Evolutionary conservation across 2,329 filamentous ascomycete genomes (phyloP), one percentile per base, ranked within the genome.

Genomic region (Fusarium succisae): DNA sequence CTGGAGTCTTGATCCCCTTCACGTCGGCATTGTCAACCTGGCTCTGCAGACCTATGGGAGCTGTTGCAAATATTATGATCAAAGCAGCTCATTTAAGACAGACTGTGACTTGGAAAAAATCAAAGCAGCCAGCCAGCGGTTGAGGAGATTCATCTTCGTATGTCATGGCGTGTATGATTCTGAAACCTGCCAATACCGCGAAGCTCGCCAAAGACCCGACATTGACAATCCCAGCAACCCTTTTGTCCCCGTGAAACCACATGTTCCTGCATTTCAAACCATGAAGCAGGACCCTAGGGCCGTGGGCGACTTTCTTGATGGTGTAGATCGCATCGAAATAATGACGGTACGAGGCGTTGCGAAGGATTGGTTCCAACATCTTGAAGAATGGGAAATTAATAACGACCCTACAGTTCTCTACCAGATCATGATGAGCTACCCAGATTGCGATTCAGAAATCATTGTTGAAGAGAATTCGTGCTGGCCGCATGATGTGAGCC

Each of bases 261-360:
- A 28, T 15, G 2, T 54, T 4, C 2, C 51, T 28, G 11, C 14
- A n/a, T 39, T 39, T 22, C 14, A 28, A 11, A 39, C 18, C 11
- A 38, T 39, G 32, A 4, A 26, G 6, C 14, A 54, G 10, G 35
- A 54, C 5, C 35, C 51, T 1, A 54, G 35, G 35, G 20, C 24
- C 8, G 20, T 54, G n/a, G 30, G n/a, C 1, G 12, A 53, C n/a
- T 35, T 53, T 24, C 30, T 53, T 12, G n/a, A 20, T 1, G 48
- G 12, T 4, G n/a, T 53, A 9, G 13, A 35, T 24, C 4, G 8
- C 17, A 0, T 0, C 9, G 20, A 54, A 22, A 7, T 39, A 1
- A 2, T 9, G 3, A 28, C 0, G 3, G 2, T 53, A 8, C 4
- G 9, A 20, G 6, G 1, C 9, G 6, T 20, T 4, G 51, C 4